These are phyloP conservation scores for Suillus subaureus DNA, from an alignment of 768 basidiomycete genomes.

Conservation along the genomic window DNA sequence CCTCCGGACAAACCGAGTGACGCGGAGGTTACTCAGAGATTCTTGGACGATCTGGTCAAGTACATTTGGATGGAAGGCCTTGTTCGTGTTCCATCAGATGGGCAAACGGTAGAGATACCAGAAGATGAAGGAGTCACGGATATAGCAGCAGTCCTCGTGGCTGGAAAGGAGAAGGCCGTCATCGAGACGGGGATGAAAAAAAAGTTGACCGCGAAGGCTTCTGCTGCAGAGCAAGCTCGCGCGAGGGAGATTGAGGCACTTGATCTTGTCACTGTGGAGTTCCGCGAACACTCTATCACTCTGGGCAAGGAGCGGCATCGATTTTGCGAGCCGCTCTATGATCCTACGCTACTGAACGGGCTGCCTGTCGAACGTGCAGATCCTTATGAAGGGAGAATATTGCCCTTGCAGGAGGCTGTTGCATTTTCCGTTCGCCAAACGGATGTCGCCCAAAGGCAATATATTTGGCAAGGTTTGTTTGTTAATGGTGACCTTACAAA, in stretches of 20 bases:
- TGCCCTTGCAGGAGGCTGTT: slow-evolving; percentile 68
- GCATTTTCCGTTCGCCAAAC: slow-evolving; percentile 61
- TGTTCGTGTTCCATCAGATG: slow-evolving; percentile 73
- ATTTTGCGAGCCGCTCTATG: slow-evolving; percentile 89
- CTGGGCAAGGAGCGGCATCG: slow-evolving; percentile 88
- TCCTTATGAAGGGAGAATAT: slow-evolving; percentile 17
- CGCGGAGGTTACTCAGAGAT: slow-evolving; percentile 47
- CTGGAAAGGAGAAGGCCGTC: slow-evolving; percentile 88
- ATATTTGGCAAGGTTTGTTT: slow-evolving; percentile 78
- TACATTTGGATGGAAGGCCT: slow-evolving; percentile 66
- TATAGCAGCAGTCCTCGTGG: slow-evolving; percentile 87
- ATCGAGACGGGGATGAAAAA: slow-evolving; percentile 86
- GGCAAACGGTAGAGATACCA: slow-evolving; percentile 58
- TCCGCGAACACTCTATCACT: slow-evolving; percentile 69
- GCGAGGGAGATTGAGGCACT: slow-evolving; percentile 82
- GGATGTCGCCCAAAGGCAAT: slow-evolving; percentile 67
- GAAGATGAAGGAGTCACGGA: slow-evolving; percentile 90
- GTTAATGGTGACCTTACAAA: slow-evolving; percentile 79
- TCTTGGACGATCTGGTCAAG: slow-evolving; percentile 64
- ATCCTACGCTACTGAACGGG: slow-evolving; percentile 58
- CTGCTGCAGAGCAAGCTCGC: slow-evolving; percentile 78
- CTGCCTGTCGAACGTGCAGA: slow-evolving; percentile 32
- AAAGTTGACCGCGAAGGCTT: slow-evolving; percentile 68
- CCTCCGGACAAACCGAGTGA: slow-evolving; percentile 51
- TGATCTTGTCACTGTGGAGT: slow-evolving; percentile 78